These are phyloP conservation scores for Starmerella potacharoeniae DNA, from an alignment of 805 yeast genomes.

Conservation along the genomic window DNA sequence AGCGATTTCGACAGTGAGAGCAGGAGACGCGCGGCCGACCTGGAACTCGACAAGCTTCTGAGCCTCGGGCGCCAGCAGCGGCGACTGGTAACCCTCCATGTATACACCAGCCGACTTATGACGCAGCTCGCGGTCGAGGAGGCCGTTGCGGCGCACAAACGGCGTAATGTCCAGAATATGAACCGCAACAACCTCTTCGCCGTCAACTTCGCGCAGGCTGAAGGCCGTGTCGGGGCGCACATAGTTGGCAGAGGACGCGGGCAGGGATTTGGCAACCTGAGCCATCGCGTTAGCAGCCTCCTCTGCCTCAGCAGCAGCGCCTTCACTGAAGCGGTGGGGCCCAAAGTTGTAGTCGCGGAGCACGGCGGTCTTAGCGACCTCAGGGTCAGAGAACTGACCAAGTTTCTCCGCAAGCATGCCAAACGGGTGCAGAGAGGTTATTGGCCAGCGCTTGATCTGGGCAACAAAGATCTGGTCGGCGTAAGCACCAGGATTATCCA, in stretches of 20 bases:
- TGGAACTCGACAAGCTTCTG: conserved; percentile 32
- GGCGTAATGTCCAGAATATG: conserved; percentile 75
- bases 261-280: conserved; percentile 5
- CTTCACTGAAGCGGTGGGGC: conserved; percentile 33
- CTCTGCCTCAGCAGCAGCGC: conserved; percentile 34
- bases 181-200: conserved; percentile 68
- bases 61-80: conserved; percentile 41
- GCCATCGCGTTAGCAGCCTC: conserved; percentile 20
- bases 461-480: conserved; percentile 80
- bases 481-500: conserved; percentile 79
- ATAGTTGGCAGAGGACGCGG: neutral
- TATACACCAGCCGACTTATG: conserved; percentile 83
- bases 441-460: conserved; percentile 97
- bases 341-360: conserved; percentile 52
- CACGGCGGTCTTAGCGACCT: conserved; percentile 77
- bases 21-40: conserved; percentile 48
- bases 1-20: conserved; percentile 69
- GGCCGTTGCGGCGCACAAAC: conserved; percentile 58
- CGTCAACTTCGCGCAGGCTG: conserved; percentile 18
- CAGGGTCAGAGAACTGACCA: conserved; percentile 66
- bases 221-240: conserved; percentile 14
- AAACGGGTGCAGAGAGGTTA: conserved; percentile 94
- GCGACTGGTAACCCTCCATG: conserved; percentile 56
- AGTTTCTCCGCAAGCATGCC: conserved; percentile 83
- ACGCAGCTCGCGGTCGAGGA: conserved; percentile 77